Base-by-base conservation (phyloP, 2,329 filamentous ascomycete genomes). In the Diaporthe amygdali region DNA sequence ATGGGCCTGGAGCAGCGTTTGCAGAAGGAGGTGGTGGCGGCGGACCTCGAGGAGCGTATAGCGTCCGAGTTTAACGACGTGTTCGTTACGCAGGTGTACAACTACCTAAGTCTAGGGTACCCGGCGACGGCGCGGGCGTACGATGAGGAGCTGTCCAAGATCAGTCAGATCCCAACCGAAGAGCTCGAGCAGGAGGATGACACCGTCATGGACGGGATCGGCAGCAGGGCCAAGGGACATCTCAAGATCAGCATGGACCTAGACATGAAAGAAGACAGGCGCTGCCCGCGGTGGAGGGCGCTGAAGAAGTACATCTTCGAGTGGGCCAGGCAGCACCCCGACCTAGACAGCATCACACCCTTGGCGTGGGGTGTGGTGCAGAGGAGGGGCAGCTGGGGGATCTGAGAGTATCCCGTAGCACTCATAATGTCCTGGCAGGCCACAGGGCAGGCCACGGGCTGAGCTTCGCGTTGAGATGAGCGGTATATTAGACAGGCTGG, bases 61-160 rank as follows among this genome's bases (percentile, higher is more conserved):
- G 78, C 83, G 5, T 81, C 82, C 66, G 95, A 97, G 80, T 97
- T 96, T 77, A 87, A 92, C 72, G 94, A 97, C 79, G 86, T 86
- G 4, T 97, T 98, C 79, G 90, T 98, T 69, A 97, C 95, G 0
- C 96, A 98, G 81, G 95, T 98, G 9, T 98, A 97, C 87, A 98
- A 98, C 81, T 98, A 98, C 81, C 87, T 98, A 20, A 97, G 94
- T 0, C 88, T 98, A 6, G 96, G 96, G 6, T 98, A 98, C 80
- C 95, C 96, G 3, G 92, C 94, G 41, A 90, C 95, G 77, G 96
- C 95, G 14, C 90, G 92, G 27, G 88, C 90, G 46, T 98, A 94
- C 78, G 96, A 98, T 78, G 88, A 91, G 14, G 96, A 98, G 83
- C 86, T 98, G 25, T 90, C 91, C 75, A 94, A 93, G 79, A 97